Percentiles rank a stretch among this genome's conserved stretches.
Evolutionary conservation across 148 eudicot species (phyloP).

Genomic region (Nyssa sinensis): DNA sequence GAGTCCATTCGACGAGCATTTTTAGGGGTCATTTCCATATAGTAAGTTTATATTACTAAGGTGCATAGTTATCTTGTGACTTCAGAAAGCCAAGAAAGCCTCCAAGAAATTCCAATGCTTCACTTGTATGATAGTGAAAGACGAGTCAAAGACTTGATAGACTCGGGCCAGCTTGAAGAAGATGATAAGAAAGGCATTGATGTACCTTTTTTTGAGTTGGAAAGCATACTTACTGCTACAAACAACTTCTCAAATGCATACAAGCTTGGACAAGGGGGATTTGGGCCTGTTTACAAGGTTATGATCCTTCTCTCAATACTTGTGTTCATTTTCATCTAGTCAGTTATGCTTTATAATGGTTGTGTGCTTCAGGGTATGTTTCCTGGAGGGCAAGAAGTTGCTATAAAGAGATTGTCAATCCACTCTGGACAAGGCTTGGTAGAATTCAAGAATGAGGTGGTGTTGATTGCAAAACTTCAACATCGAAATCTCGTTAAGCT

Average conservation of each 20-base stretch:
- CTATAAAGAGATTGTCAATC: slow-evolving; percentile 20
- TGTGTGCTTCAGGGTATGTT: slow-evolving; percentile 10
- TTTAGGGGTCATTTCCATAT: background rate
- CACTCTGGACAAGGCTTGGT: slow-evolving; percentile 16
- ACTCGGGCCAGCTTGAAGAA: slow-evolving; percentile 4
- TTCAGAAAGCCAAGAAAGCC: background rate
- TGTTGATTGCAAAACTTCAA: slow-evolving; percentile 18
- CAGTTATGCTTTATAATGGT: background rate
- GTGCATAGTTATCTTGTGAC: background rate
- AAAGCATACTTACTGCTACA: slow-evolving; percentile 16
- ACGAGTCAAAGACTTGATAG: background rate
- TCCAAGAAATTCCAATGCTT: background rate
- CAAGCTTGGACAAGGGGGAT: slow-evolving; percentile 24
- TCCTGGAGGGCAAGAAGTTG: slow-evolving; percentile 15
- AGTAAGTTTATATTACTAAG: background rate
- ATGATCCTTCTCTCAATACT: background rate
- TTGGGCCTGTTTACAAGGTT: slow-evolving; percentile 27
- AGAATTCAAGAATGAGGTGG: slow-evolving; percentile 21
- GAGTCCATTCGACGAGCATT: background rate
- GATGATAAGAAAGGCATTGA: slow-evolving; percentile 18
- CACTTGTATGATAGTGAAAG: background rate
- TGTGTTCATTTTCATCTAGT: background rate
- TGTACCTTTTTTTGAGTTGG: slow-evolving; percentile 15
- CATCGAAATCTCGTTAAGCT: slow-evolving; percentile 22
- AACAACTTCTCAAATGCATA: slow-evolving; percentile 13